A percentile compares a stretch with the other conserved stretches of the same genome.
Conservation (phyloP, 768 basidiomycete genomes). For the Lanmaoa rubissima region DNA sequence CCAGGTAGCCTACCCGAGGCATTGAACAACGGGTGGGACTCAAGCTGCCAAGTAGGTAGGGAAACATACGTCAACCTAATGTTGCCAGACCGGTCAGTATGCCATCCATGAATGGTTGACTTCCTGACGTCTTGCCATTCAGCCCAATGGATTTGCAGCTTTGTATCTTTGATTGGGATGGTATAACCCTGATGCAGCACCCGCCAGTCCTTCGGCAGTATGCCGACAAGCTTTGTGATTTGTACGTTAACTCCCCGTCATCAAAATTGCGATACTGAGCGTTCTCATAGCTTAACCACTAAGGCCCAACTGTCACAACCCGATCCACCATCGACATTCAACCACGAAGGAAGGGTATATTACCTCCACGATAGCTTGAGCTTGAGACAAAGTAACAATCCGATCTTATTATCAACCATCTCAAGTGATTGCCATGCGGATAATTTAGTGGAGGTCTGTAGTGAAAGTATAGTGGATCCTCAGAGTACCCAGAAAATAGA, state of each 20-base stretch:
- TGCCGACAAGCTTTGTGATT: slow-evolving; percentile 36
- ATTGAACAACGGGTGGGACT: neutral
- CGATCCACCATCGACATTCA: slow-evolving; percentile 45
- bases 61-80: slow-evolving; percentile 46
- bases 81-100: slow-evolving; percentile 54
- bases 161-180: slow-evolving; percentile 35
- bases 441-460: slow-evolving; percentile 24
- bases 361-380: slow-evolving; percentile 46
- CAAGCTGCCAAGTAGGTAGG: slow-evolving; percentile 36
- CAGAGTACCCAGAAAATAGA: slow-evolving; percentile 52
- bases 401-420: slow-evolving; percentile 6
- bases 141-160: slow-evolving; percentile 63
- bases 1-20: neutral
- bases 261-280: slow-evolving; percentile 2
- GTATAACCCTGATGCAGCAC: slow-evolving; percentile 30
- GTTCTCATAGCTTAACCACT: slow-evolving; percentile 33
- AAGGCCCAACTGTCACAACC: slow-evolving; percentile 37
- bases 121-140: slow-evolving; percentile 6
- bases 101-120: neutral
- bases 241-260: slow-evolving; percentile 35
- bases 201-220: slow-evolving; percentile 46
- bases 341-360: slow-evolving; percentile 38
- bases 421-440: slow-evolving; percentile 1
- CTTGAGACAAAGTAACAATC: slow-evolving; percentile 44
- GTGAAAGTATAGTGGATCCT: slow-evolving; percentile 52